phyloP scores from a whole-genome alignment of 305 asterid species.

The Fraxinus dipetala region DNA sequence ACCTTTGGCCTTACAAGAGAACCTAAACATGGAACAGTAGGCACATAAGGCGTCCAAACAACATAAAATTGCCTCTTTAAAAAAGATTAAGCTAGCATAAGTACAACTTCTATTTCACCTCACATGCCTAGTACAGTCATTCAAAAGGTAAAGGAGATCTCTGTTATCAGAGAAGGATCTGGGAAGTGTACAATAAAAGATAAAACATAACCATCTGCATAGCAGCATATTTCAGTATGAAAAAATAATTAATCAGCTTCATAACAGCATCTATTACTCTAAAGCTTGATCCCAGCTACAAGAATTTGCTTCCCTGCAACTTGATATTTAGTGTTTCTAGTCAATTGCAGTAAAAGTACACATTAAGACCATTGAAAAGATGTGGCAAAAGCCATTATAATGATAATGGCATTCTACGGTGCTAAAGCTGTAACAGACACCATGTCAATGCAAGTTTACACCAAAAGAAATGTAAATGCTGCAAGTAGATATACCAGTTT shows the following conservation, averaged over 20 bases:
- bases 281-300: not conserved
- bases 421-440: not conserved
- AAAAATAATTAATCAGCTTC: not conserved
- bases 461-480: not conserved
- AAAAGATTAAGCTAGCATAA: slow-evolving; percentile 7
- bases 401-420: not conserved
- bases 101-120: not conserved
- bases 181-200: not conserved
- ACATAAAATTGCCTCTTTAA: slow-evolving; percentile 9
- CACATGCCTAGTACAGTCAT: not conserved
- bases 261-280: not conserved
- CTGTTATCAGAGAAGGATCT: not conserved
- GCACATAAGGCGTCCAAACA: slow-evolving; percentile 5
- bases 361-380: not conserved
- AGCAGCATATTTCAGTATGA: not conserved
- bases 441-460: not conserved
- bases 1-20: slow-evolving; percentile 99
- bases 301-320: not conserved
- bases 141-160: not conserved
- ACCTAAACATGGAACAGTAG: slow-evolving; percentile 43
- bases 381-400: not conserved
- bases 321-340: not conserved
- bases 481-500: not conserved
- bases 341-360: not conserved
- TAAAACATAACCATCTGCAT: not conserved